Conservation (phyloP, 2,329 filamentous ascomycete species). For the Aspergillus flavus region DNA sequence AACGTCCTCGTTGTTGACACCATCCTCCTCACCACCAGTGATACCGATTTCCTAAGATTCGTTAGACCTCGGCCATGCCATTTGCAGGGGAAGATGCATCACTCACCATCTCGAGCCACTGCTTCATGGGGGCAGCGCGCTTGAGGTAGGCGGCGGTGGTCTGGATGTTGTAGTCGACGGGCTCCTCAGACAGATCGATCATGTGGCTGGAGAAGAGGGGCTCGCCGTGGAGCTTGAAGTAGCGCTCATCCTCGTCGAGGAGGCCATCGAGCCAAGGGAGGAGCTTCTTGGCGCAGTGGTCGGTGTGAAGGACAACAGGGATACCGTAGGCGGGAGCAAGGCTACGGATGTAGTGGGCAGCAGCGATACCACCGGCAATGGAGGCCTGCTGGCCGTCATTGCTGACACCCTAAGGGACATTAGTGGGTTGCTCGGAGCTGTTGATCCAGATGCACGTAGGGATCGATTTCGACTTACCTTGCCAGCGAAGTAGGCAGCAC, state of each 20-base stretch:
- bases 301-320: slow-evolving; percentile 92
- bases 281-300: slow-evolving; percentile 99
- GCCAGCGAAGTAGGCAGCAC: slow-evolving; percentile 89
- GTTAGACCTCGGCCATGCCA: slow-evolving; percentile 9
- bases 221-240: slow-evolving; percentile 91
- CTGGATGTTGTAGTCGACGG: slow-evolving; percentile 84
- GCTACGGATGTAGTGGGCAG: slow-evolving; percentile 88
- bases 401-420: slow-evolving; percentile 63
- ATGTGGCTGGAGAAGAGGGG: slow-evolving; percentile 97
- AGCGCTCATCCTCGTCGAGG: slow-evolving; percentile 88
- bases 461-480: slow-evolving; percentile 57
- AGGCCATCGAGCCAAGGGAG: slow-evolving; percentile 97
- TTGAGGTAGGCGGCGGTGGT: slow-evolving; percentile 93
- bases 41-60: slow-evolving; percentile 73
- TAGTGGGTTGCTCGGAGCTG: slow-evolving; percentile 3
- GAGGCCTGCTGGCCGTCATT: slow-evolving; percentile 85
- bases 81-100: background rate
- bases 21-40: slow-evolving; percentile 96
- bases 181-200: slow-evolving; percentile 96
- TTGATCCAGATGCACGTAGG: background rate
- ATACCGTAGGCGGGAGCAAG: slow-evolving; percentile 85
- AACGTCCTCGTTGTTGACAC: slow-evolving; percentile 97
- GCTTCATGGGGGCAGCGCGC: slow-evolving; percentile 93
- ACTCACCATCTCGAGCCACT: slow-evolving; percentile 95
- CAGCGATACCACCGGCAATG: slow-evolving; percentile 83